These are phyloP conservation scores for Trametes villosa DNA, from an alignment of 768 basidiomycete species.

Conservation along the genomic window DNA sequence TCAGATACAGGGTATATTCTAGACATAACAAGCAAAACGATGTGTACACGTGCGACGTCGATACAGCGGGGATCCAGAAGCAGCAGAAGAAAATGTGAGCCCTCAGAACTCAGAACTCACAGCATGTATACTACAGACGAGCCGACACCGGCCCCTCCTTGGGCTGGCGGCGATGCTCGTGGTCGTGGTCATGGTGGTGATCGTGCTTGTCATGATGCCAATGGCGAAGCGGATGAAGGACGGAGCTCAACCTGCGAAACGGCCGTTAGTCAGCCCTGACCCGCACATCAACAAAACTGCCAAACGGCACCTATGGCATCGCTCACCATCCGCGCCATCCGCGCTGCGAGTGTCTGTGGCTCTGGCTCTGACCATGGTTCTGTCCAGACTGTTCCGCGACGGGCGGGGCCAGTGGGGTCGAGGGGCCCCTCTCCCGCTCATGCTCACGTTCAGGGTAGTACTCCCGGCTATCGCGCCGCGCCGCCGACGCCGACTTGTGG, in stretches of 20 bases:
- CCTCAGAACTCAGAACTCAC: too few species aligned
- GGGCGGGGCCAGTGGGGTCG: neutral
- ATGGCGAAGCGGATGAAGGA: constrained; percentile 17
- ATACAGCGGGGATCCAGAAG: too few species aligned
- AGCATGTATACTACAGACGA: neutral
- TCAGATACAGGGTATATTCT: too few species aligned
- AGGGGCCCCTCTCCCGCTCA: neutral
- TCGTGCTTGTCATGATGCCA: neutral
- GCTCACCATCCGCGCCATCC: constrained; percentile 27
- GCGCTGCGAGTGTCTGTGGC: constrained; percentile 11
- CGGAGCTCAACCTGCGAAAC: constrained; percentile 9
- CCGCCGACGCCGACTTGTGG: neutral
- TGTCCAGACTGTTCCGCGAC: too few species aligned
- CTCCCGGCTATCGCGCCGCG: constrained; percentile 8
- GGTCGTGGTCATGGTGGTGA: neutral
- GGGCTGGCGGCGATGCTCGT: too few species aligned
- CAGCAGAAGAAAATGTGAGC: too few species aligned
- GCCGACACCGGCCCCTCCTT: neutral
- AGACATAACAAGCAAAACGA: too few species aligned
- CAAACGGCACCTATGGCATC: constrained; percentile 20
- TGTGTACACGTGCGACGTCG: too few species aligned
- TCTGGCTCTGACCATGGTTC: too few species aligned
- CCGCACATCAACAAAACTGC: neutral
- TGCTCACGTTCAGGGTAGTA: neutral
- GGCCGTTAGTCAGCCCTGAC: neutral